Conservation (phyloP, 176 grass and related monocot species). For the Otatea glauca region DNA sequence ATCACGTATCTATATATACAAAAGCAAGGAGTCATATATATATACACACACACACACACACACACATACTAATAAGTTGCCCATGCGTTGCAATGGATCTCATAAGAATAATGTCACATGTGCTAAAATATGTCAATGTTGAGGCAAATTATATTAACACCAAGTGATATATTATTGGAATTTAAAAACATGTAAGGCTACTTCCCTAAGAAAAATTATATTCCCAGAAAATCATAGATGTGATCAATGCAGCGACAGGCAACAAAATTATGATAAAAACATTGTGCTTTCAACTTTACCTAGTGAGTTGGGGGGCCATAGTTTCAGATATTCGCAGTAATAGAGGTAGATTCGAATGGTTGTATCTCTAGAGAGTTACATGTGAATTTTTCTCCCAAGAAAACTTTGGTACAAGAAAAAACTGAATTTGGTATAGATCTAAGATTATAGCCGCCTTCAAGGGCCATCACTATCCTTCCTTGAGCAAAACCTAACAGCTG, state of each 20-base stretch:
- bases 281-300: constrained; percentile 55
- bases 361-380: constrained; percentile 42
- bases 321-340: constrained; percentile 33
- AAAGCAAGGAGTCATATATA: too few relatives aligned
- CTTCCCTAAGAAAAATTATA: background rate
- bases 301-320: too few relatives aligned
- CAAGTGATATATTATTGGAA: too few relatives aligned
- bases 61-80: too few relatives aligned
- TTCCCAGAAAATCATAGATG: background rate
- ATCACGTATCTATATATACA: too few relatives aligned
- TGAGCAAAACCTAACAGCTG: constrained; percentile 83
- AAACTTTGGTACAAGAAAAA: constrained; percentile 74
- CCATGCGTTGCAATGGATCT: too few relatives aligned
- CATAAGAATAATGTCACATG: too few relatives aligned
- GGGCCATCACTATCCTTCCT: constrained; percentile 92
- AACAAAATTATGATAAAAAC: constrained; percentile 31
- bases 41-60: too few relatives aligned
- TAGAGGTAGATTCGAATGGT: constrained; percentile 69
- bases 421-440: constrained; percentile 89
- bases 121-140: too few relatives aligned
- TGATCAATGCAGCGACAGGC: background rate
- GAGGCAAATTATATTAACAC: too few relatives aligned
- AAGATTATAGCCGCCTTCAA: constrained; percentile 98
- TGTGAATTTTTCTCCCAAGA: constrained; percentile 74
- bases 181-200: too few relatives aligned